Conservation (phyloP, 352 stramenopile genomes). For the Phytophthora macrochlamydospora region DNA sequence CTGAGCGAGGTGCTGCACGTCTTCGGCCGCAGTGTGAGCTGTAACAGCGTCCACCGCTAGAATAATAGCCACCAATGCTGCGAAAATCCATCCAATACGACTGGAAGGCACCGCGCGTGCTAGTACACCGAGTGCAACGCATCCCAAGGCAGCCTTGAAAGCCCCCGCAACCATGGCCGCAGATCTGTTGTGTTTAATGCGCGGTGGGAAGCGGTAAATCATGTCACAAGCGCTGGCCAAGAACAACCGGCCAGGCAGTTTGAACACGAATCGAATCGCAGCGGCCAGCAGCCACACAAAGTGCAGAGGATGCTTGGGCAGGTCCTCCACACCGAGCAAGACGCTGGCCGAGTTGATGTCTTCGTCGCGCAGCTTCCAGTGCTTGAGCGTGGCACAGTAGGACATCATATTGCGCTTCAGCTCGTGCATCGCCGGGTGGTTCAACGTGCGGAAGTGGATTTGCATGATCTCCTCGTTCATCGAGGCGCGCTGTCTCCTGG, state of each 20-base stretch:
- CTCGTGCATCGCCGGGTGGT: conserved; percentile 71
- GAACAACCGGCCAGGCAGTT: conserved; percentile 47
- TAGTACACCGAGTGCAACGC: conserved; percentile 45
- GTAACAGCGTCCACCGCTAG: conserved; percentile 42
- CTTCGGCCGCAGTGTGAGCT: conserved; percentile 34
- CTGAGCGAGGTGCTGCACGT: conserved; percentile 51
- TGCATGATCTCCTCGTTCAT: conserved; percentile 86
- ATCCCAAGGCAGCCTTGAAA: conserved; percentile 43
- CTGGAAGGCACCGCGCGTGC: conserved; percentile 36
- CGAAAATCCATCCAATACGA: conserved; percentile 36
- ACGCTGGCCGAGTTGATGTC: conserved; percentile 69
- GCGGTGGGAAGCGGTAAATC: conserved; percentile 51
- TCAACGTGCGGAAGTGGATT: conserved; percentile 75
- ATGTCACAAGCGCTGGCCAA: conserved; percentile 57
- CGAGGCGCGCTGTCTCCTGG: conserved; percentile 67
- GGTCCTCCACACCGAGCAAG: conserved; percentile 39
- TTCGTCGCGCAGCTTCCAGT: conserved; percentile 69
- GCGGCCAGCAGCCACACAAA: conserved; percentile 53
- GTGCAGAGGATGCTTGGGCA: conserved; percentile 49
- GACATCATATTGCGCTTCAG: conserved; percentile 70
- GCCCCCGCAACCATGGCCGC: conserved; percentile 29
- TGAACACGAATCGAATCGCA: conserved; percentile 44
- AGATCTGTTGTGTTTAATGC: conserved; percentile 32
- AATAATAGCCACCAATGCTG: conserved; percentile 26
- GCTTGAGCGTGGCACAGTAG: conserved; percentile 63